Evolutionary conservation across 2,329 filamentous ascomycete species (phyloP).

Genomic region (Hysterium pulicare): DNA sequence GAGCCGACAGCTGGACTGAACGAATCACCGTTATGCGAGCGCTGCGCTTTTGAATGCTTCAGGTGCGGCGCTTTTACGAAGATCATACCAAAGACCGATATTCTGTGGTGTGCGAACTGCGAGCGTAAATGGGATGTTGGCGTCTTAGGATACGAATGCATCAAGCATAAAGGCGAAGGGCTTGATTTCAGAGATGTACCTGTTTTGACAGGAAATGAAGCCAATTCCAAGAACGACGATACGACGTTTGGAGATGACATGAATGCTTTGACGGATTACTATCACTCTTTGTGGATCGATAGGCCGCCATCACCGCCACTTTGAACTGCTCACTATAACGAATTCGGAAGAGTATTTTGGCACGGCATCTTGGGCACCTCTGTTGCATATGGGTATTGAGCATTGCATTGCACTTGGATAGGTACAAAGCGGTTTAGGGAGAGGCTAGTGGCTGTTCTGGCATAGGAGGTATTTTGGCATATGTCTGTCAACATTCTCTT

Average conservation of each 20-base stretch:
- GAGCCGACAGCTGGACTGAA: neutral
- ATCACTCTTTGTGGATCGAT: constrained; percentile 10
- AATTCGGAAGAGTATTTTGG: too few species aligned
- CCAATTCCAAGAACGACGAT: constrained; percentile 12
- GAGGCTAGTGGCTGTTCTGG: too few species aligned
- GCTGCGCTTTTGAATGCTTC: constrained; percentile 42
- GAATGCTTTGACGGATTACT: constrained; percentile 35
- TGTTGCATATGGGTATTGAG: too few species aligned
- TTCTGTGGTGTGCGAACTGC: constrained; percentile 31
- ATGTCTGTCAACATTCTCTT: too few species aligned
- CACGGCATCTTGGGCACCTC: too few species aligned
- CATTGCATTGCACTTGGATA: too few species aligned
- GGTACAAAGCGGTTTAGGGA: too few species aligned
- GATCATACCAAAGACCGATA: constrained; percentile 13
- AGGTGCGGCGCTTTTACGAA: constrained; percentile 30
- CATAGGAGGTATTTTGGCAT: too few species aligned
- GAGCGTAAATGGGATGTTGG: constrained; percentile 35
- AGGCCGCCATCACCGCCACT: neutral
- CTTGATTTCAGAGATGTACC: constrained; percentile 12
- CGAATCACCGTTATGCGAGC: constrained; percentile 33
- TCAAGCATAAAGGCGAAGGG: constrained; percentile 11
- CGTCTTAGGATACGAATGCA: constrained; percentile 37
- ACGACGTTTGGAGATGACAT: constrained; percentile 29
- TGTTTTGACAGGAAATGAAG: constrained; percentile 9
- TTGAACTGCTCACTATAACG: too few species aligned